These are phyloP conservation scores for Notholithocarpus densiflorus DNA, from an alignment of 306 rosid genomes.

Conservation along the genomic window DNA sequence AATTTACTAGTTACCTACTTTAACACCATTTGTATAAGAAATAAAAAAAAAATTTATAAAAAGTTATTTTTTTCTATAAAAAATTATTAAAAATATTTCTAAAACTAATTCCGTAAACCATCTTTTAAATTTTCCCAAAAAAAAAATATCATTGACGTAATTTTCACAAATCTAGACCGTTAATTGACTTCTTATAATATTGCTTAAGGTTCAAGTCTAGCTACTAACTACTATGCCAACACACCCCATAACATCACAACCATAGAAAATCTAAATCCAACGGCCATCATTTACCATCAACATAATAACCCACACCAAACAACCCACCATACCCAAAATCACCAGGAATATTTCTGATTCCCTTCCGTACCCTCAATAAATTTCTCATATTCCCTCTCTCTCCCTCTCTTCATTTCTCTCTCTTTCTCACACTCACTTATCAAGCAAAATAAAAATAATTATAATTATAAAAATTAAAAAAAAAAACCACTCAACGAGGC, in stretches of 20 bases:
- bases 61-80: too few relatives aligned
- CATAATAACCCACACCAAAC: too few relatives aligned
- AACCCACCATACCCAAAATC: too few relatives aligned
- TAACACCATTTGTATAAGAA: rapidly evolving
- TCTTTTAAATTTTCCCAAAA: too few relatives aligned
- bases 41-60: too few relatives aligned
- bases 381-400: background rate
- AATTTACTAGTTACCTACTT: too few relatives aligned
- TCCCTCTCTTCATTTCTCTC: background rate
- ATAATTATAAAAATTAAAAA: too few relatives aligned
- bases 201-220: conserved; percentile 2
- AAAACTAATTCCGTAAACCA: background rate
- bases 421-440: background rate
- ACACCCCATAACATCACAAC: background rate
- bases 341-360: background rate
- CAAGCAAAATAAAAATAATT: too few relatives aligned
- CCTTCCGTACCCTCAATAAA: background rate
- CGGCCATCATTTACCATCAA: background rate
- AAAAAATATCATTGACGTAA: background rate
- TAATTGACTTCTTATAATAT: background rate
- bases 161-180: background rate
- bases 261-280: background rate
- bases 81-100: too few relatives aligned
- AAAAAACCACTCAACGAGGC: background rate
- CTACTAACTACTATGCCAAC: background rate